Conservation (phyloP, 345 rosid species). For the Eucalyptus paniculata region DNA sequence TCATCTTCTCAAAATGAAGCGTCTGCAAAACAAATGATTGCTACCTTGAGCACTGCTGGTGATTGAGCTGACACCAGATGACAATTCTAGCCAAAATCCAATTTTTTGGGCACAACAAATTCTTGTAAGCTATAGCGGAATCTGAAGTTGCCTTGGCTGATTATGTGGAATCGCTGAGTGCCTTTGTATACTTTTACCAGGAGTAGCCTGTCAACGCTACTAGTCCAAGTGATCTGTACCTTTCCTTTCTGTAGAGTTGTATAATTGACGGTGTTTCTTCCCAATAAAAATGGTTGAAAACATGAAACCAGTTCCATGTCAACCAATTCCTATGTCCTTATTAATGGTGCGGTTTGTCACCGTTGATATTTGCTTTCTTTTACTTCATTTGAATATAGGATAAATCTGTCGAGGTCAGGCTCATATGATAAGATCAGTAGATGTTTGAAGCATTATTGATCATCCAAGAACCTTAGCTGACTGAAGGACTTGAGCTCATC, state of each 20-base stretch:
- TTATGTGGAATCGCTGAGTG: background rate
- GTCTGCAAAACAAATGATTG: conserved; percentile 2
- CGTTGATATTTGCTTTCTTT: background rate
- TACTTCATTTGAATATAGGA: background rate
- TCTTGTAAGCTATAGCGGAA: background rate
- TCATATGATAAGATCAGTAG: background rate
- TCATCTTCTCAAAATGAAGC: conserved; percentile 75
- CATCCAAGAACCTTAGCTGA: background rate
- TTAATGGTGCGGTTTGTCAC: background rate
- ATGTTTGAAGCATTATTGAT: background rate
- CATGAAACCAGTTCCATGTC: background rate
- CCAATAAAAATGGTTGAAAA: background rate
- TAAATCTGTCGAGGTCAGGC: background rate
- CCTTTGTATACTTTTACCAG: background rate
- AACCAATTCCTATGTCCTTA: background rate
- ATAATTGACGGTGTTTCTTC: background rate
- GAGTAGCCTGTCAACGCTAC: background rate
- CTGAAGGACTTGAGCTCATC: background rate
- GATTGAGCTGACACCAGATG: background rate
- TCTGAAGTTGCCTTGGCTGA: background rate
- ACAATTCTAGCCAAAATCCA: background rate
- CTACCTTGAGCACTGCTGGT: background rate
- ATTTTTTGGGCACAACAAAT: background rate
- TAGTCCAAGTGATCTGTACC: background rate
- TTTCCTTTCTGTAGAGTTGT: background rate